Evolutionary conservation across 2,329 filamentous ascomycete genomes (phyloP), one percentile per base, ranked within the genome.

Genomic region (Trichoderma breve): DNA sequence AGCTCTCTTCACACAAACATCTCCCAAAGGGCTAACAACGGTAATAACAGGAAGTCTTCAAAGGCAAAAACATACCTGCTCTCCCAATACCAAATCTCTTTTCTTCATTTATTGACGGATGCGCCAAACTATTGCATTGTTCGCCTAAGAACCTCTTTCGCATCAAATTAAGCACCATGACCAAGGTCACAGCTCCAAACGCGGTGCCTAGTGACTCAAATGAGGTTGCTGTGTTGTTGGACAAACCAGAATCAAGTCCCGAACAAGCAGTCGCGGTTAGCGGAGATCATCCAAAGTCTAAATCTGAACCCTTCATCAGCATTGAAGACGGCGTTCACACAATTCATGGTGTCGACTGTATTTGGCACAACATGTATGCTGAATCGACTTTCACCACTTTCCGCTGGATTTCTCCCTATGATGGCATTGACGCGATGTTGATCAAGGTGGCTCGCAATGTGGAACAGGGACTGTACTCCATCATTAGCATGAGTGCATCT

Each of bases 391-490:
- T 71, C 3, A 60, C n/a, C 24, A 47, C 62, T 8, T 53, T 71
- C 15, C 70, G 70, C 32, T 71, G 70, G 70, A 58, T 36, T 55
- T 47, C 39, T 15, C n/a, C n/a, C 21, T n/a, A 57, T 18, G 63
- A 55, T 21, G 62, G 67, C 51, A 55, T 64, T 39, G 62, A 71
- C 11, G 9, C 70, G 32, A 57, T 71, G 51, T 36, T 71, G 4
- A 28, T 71, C 18, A 57, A 57, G n/a, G 51, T 71, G 15, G 61
- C 70, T 39, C 43, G 64, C 39, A 47, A 71, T 60, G 62, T 71
- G 61, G 60, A 64, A 18, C 70, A 71, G 47, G 62, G 70, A 30
- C 34, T 71, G 51, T 71, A 71, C 62, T 71, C 70, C n/a, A 71
- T 71, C 26, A 62, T 67, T 4, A 64, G 60, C 8, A 62, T 71